These are phyloP conservation scores for Coccomyxa sp. DNA, from an alignment of 139 green algal genomes.

Conservation along the genomic window DNA sequence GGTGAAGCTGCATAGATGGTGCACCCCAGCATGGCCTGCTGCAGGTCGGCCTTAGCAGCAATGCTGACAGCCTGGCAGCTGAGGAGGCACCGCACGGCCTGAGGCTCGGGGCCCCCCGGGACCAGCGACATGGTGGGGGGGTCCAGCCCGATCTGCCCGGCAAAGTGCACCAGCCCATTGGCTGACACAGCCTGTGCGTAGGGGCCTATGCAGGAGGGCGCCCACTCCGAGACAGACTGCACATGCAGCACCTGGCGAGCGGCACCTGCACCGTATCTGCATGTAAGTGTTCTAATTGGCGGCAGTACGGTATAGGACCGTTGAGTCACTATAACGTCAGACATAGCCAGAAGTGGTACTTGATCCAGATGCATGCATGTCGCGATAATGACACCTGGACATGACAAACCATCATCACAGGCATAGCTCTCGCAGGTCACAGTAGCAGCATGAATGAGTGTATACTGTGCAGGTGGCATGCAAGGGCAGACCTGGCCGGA, in stretches of 20 bases:
- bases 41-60: conserved; percentile 42
- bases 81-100: conserved; percentile 27
- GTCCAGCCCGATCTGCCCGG: conserved; percentile 66
- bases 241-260: conserved; percentile 88
- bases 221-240: conserved; percentile 94
- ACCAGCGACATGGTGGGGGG: conserved; percentile 65
- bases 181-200: conserved; percentile 79
- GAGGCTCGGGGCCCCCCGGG: neutral
- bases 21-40: conserved; percentile 34
- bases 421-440: no score
- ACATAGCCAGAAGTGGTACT: no score
- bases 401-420: no score
- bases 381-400: no score
- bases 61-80: conserved; percentile 64
- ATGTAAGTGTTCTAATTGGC: no score
- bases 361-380: no score
- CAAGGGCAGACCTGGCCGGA: neutral
- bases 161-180: conserved; percentile 36
- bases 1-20: conserved; percentile 47
- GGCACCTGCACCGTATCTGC: no score
- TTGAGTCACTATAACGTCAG: no score
- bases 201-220: conserved; percentile 93
- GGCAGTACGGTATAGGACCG: no score
- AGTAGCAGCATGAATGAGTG: no score
- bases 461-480: no score